Evolutionary conservation across 2,329 filamentous ascomycete species (phyloP), one percentile per base, ranked within the genome.

Genomic region (Epichloe typhina): DNA sequence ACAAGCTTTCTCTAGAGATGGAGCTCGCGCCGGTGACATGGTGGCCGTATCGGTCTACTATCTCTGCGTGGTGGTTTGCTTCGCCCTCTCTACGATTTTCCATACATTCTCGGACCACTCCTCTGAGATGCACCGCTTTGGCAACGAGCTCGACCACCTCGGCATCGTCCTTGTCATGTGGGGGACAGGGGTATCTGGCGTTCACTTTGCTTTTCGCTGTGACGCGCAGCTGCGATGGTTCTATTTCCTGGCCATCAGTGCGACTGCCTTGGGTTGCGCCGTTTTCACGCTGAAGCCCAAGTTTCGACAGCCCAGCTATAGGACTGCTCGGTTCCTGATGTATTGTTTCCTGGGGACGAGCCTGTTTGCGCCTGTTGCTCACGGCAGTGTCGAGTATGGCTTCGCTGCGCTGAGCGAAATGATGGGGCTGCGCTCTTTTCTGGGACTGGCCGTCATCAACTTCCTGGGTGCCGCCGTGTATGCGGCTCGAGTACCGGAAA

Each of bases 71-170:
- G 53, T 57, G 9, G 53, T 55, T 26, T 63, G 61, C 55, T 62
- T 64, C 50, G 33, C 56, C 36, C 54, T 61, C 7, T 61, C 46
- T 9, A 49, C 46, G 2, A 31, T 40, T 38, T 49, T 40, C 37
- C 46, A 49, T 57, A 61, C 60, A 19, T 59, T 64, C 46, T 57
- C 56, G n/a, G 59, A 64, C 50, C 62, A 64, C 54, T 63, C 59
- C 47, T 52, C 53, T 9, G 50, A 53, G 11, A 55, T 64, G 47
- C 57, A 59, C 47, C 57, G 55, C 36, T 55, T 62, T 35, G 59
- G 60, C 45, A 62, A 62, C 44, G 56, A 64, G 46, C 60, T 62
- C 17, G 61, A 62, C 50, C 57, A 64, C 42, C 50, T 63, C n/a
- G 62, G 60, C 23, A 63, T 63, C 43, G 57, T 38, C 13, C 36